phyloP scores from a whole-genome alignment of 106 monocot genomes.

The Triglochin maritima region DNA sequence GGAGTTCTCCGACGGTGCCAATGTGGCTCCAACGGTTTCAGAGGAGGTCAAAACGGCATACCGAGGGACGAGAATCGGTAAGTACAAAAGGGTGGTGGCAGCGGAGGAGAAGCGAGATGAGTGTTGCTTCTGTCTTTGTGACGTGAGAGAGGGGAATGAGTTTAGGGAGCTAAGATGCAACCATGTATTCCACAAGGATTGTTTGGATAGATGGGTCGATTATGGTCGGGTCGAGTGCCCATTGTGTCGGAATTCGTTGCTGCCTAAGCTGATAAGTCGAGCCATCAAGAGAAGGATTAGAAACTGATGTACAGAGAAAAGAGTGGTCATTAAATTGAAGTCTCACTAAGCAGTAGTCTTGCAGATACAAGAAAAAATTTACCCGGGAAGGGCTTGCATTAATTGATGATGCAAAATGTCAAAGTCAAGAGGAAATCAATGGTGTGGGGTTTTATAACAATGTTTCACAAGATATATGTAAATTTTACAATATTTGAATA shows the following conservation, averaged over 20 bases:
- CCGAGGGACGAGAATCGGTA: neutral
- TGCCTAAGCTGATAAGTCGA: neutral
- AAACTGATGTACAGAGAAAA: too few species aligned
- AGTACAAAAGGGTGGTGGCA: neutral
- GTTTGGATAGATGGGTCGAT: slow-evolving; percentile 11
- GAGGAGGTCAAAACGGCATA: neutral
- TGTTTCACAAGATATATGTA: too few species aligned
- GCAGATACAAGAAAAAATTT: too few species aligned
- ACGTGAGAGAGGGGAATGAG: slow-evolving; percentile 10
- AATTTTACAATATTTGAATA: too few species aligned
- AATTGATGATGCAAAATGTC: too few species aligned
- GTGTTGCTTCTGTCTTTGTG: slow-evolving; percentile 13
- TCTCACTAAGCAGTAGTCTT: too few species aligned
- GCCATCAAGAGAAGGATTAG: too few species aligned
- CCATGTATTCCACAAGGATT: slow-evolving; percentile 12
- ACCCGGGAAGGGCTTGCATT: too few species aligned
- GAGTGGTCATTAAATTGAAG: too few species aligned
- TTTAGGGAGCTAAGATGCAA: slow-evolving; percentile 10
- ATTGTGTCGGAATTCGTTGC: slow-evolving; percentile 7
- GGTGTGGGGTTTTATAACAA: too few species aligned
- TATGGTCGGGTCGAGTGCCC: slow-evolving; percentile 8
- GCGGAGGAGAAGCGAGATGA: neutral
- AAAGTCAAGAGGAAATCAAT: too few species aligned
- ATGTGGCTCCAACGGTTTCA: neutral
- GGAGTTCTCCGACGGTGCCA: neutral